A percentile compares a stretch with the other conserved stretches of the same genome.
Conservation (phyloP, 106 monocot species). For the Dactylorhiza incarnata region DNA sequence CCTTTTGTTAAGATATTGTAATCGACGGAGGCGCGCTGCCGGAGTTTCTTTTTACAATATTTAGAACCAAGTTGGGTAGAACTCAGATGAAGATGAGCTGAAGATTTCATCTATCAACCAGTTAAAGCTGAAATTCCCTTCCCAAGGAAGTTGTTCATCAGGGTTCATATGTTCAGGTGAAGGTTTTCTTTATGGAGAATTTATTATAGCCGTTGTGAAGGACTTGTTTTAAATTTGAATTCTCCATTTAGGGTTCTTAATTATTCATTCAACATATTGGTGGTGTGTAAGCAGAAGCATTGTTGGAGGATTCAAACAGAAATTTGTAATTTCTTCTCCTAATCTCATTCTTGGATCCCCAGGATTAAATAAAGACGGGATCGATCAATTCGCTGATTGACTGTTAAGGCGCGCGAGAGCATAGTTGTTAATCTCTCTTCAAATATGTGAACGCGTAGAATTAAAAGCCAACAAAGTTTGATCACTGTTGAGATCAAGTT, state of each 20-base stretch:
- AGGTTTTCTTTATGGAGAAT: constrained; percentile 1
- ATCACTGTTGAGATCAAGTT: too few species aligned
- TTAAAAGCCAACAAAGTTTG: too few species aligned
- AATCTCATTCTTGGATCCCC: too few species aligned
- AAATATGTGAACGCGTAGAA: too few species aligned
- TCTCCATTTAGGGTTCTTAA: neutral
- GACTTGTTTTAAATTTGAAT: neutral
- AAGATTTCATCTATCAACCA: neutral
- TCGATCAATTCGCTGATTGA: too few species aligned
- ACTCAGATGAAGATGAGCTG: too few species aligned
- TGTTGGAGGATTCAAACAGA: neutral
- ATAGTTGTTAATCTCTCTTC: too few species aligned
- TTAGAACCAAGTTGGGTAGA: too few species aligned
- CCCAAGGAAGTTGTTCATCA: neutral
- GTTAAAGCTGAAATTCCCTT: neutral
- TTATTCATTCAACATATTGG: neutral
- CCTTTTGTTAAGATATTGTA: constrained; percentile 54
- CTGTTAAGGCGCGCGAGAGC: too few species aligned
- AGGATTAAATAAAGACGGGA: too few species aligned
- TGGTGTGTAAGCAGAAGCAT: neutral
- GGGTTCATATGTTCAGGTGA: neutral
- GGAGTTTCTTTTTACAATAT: too few species aligned
- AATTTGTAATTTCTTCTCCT: neutral
- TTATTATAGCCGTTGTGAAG: neutral
- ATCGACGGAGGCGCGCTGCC: too few species aligned